These are phyloP conservation scores for Populus deltoides DNA, from an alignment of 345 rosid genomes.

Conservation along the genomic window DNA sequence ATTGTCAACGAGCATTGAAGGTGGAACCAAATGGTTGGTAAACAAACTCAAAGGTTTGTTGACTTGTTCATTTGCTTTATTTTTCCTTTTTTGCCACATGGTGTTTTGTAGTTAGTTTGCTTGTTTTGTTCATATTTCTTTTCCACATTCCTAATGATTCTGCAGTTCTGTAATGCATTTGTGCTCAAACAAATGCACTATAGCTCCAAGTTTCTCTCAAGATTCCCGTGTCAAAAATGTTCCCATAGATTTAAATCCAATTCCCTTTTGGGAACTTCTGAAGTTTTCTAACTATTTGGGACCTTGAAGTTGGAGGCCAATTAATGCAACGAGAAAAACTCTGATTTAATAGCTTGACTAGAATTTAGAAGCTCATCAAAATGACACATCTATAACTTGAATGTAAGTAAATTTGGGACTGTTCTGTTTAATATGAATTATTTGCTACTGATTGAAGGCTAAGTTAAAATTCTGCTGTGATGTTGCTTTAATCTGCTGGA, in stretches of 20 bases:
- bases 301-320: background rate
- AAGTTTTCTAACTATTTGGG: background rate
- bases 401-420: background rate
- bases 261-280: background rate
- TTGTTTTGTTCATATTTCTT: background rate
- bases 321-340: background rate
- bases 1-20: conserved; percentile 72
- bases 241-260: background rate
- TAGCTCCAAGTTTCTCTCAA: background rate
- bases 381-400: background rate
- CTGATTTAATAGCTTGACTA: background rate
- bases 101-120: background rate
- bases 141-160: background rate
- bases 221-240: background rate
- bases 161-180: background rate
- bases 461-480: background rate
- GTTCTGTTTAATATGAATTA: background rate
- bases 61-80: conserved; percentile 15
- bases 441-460: background rate
- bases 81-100: background rate
- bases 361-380: no score
- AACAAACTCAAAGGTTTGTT: conserved; percentile 83
- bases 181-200: background rate
- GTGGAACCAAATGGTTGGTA: conserved; percentile 91
- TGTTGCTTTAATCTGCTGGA: background rate